Base-by-base conservation (phyloP, 441 rosid genomes). In the Aleurites moluccanus region DNA sequence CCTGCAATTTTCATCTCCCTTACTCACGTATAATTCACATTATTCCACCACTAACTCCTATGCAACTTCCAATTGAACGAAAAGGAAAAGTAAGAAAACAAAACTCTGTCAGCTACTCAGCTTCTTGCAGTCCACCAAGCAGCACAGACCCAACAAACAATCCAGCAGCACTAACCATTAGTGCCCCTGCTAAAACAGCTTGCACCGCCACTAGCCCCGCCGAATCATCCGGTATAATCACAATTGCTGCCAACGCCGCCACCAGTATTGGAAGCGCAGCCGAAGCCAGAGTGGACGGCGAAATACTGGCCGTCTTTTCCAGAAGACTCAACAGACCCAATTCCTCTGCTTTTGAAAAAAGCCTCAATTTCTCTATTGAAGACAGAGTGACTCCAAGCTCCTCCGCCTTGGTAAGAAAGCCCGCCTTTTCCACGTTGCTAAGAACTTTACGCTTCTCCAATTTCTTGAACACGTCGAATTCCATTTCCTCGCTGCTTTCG, bases 391-490 rank as follows among this genome's bases (percentile, higher is more conserved):
- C 44, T 1, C 97, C 99, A 4, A 94, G 78, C 10, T 74, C 86
- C 78, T 94, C 99, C 0, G 96, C 98, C 78, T 92, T 94, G 11
- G 99, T 88, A 50, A 92, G 85, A 11, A 94, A 79, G 1, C 99
- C 98, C 1, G 99, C 86, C 72, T 91, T 92, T 77, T 92, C 98
- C 14, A 94, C 94, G 70, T 87, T 94, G 90, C 97, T 92, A 5
- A 92, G 80, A 5, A 92, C 99, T 80, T 92, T 92, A 3, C 89
- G 73, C 79, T 94, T 82, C 86, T 94, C 98, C 0, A 94, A 85
- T 79, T 90, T 90, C 93, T 91, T 94, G 86, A 94, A 94, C 69
- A 94, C 96, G 74, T 94, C 97, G 10, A 94, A 83, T 50, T 92
- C 92, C 56, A 92, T 72, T 55, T 90, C 92, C 73, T 94, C 99